Percentiles rank a stretch among this genome's conserved stretches.
Conservation (phyloP, 495 filamentous ascomycete genomes). For the Penicillium taxi region DNA sequence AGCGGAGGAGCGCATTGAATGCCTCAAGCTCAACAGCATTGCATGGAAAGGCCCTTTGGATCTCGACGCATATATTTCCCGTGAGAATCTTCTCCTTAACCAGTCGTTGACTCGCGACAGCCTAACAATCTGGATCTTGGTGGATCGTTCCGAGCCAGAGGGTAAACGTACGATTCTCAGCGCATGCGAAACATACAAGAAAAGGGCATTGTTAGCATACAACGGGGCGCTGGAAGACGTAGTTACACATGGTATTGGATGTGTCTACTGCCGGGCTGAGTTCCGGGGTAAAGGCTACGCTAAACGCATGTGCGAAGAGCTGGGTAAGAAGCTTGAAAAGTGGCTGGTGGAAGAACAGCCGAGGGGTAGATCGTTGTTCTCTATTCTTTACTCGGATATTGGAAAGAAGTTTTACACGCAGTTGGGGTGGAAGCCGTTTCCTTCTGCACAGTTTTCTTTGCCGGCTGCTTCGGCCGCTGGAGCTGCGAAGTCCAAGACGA, state of each 20-base stretch:
- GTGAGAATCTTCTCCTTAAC: slow-evolving; percentile 64
- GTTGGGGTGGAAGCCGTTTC: slow-evolving; percentile 70
- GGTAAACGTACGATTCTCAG: slow-evolving; percentile 57
- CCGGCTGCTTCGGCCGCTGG: slow-evolving; percentile 27
- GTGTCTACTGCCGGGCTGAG: slow-evolving; percentile 71
- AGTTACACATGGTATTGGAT: slow-evolving; percentile 72
- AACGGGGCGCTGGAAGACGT: slow-evolving; percentile 50
- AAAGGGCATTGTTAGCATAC: slow-evolving; percentile 55
- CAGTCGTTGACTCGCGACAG: slow-evolving; percentile 62
- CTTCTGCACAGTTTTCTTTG: slow-evolving; percentile 62
- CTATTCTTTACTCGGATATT: slow-evolving; percentile 87
- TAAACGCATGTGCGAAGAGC: slow-evolving; percentile 55
- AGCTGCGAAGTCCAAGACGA: slow-evolving; percentile 9
- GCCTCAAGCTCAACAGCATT: slow-evolving; percentile 58
- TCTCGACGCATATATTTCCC: slow-evolving; percentile 61
- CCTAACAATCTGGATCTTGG: slow-evolving; percentile 80
- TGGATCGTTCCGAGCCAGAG: slow-evolving; percentile 44
- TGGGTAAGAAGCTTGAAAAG: slow-evolving; percentile 43
- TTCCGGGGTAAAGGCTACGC: slow-evolving; percentile 75
- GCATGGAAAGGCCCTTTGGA: slow-evolving; percentile 66
- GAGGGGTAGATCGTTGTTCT: slow-evolving; percentile 45
- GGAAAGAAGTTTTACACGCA: slow-evolving; percentile 85
- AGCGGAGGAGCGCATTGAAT: slow-evolving; percentile 50
- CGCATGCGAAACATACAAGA: slow-evolving; percentile 77
- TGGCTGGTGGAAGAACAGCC: slow-evolving; percentile 41